phyloP scores from a whole-genome alignment of 2,329 filamentous ascomycete species.

The Penicillium thymicola region DNA sequence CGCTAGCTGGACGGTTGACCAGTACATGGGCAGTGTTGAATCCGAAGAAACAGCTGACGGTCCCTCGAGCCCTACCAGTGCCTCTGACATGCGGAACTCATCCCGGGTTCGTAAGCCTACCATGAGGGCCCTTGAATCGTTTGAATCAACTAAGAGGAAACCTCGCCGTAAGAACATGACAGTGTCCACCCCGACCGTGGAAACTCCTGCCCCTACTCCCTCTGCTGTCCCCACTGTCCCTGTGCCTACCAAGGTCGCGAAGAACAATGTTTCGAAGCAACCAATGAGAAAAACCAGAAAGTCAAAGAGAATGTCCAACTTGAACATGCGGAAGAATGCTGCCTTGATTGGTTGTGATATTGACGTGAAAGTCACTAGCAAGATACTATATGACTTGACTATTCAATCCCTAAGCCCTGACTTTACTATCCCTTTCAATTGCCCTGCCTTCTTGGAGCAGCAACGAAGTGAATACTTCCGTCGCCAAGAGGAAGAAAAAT shows the following conservation, averaged over 20 bases:
- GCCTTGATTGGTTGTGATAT: constrained; percentile 8
- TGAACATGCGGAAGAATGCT: neutral
- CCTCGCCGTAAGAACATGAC: constrained; percentile 7
- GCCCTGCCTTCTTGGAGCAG: constrained; percentile 3
- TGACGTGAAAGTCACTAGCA: constrained; percentile 3
- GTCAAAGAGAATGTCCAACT: constrained; percentile 4
- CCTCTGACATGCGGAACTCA: constrained; percentile 25
- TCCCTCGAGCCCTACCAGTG: constrained; percentile 14
- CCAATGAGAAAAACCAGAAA: constrained; percentile 3
- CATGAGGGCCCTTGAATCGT: constrained; percentile 29
- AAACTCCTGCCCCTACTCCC: neutral
- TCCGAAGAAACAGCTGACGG: constrained; percentile 11
- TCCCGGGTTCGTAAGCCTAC: constrained; percentile 31
- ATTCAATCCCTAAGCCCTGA: constrained; percentile 7
- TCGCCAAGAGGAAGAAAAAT: neutral
- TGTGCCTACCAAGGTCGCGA: neutral
- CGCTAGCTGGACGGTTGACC: constrained; percentile 14
- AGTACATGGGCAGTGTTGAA: constrained; percentile 13
- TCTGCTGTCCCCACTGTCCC: neutral
- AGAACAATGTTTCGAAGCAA: neutral
- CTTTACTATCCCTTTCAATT: constrained; percentile 10
- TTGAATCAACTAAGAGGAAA: constrained; percentile 13
- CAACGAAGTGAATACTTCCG: constrained; percentile 4
- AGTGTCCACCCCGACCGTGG: neutral
- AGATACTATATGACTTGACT: constrained; percentile 10